phyloP scores from a whole-genome alignment of 177 flowering plant genomes.

The Vitis hybrid region DNA sequence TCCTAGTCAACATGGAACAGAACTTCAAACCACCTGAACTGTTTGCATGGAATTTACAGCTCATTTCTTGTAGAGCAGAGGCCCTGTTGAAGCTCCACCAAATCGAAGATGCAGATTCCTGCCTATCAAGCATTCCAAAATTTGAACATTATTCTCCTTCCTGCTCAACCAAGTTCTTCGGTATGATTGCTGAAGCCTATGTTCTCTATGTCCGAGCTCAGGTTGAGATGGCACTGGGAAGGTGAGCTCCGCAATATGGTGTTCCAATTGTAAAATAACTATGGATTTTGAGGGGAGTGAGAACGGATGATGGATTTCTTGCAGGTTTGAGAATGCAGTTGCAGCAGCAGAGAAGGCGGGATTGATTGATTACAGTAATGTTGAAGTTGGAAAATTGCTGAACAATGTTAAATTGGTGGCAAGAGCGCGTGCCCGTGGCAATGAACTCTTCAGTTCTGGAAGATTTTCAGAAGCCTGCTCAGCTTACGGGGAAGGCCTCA shows the following conservation, averaged over 20 bases:
- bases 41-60: slow-evolving; percentile 47
- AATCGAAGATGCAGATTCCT: slow-evolving; percentile 63
- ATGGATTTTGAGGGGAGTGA: slow-evolving; percentile 29
- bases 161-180: slow-evolving; percentile 50
- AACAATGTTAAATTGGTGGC: slow-evolving; percentile 63
- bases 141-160: slow-evolving; percentile 35
- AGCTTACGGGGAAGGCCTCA: slow-evolving; percentile 93
- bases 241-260: slow-evolving; percentile 47
- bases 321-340: slow-evolving; percentile 56
- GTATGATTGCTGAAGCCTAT: slow-evolving; percentile 76
- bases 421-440: slow-evolving; percentile 75
- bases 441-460: slow-evolving; percentile 74
- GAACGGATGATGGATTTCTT: slow-evolving; percentile 36
- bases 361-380: slow-evolving; percentile 25
- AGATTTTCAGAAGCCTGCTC: slow-evolving; percentile 76
- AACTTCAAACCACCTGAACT: slow-evolving; percentile 16
- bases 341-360: slow-evolving; percentile 43
- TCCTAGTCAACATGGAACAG: background rate
- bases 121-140: slow-evolving; percentile 43
- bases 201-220: slow-evolving; percentile 66
- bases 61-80: slow-evolving; percentile 83
- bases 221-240: slow-evolving; percentile 87
- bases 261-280: slow-evolving; percentile 1
- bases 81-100: slow-evolving; percentile 79
- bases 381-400: slow-evolving; percentile 33